phyloP scores from a whole-genome alignment of 2,329 filamentous ascomycete genomes.

The Talaromyces funiculosus region DNA sequence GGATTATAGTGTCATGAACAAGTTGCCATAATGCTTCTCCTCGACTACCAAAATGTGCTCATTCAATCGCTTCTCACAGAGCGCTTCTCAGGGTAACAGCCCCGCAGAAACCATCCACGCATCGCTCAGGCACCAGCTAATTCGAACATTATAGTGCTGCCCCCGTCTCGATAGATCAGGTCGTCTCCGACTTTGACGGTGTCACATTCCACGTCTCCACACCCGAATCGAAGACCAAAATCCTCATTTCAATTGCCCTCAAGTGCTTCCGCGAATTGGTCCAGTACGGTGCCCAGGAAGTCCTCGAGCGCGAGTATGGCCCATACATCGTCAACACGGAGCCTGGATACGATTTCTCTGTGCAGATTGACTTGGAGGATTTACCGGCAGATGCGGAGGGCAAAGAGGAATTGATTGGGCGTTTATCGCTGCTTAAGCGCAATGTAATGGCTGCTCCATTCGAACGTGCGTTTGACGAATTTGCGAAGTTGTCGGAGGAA shows the following conservation, averaged over 20 bases:
- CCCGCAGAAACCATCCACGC: slow-evolving; percentile 20
- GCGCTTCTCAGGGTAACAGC: slow-evolving; percentile 73
- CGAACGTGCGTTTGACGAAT: slow-evolving; percentile 92
- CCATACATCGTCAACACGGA: slow-evolving; percentile 83
- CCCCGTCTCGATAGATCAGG: slow-evolving; percentile 89
- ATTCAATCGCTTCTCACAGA: slow-evolving; percentile 95
- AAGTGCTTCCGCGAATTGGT: slow-evolving; percentile 92
- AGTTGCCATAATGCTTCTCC: slow-evolving; percentile 64
- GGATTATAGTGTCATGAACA: slow-evolving; percentile 15
- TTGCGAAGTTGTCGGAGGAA: slow-evolving; percentile 78
- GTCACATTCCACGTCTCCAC: slow-evolving; percentile 98
- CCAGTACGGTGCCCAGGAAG: slow-evolving; percentile 83
- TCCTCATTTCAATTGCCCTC: slow-evolving; percentile 89
- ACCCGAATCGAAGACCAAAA: slow-evolving; percentile 86
- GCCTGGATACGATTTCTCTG: slow-evolving; percentile 91
- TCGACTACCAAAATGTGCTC: slow-evolving; percentile 98
- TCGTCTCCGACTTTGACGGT: slow-evolving; percentile 97
- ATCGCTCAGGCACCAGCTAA: slow-evolving; percentile 32
- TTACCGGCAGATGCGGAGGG: slow-evolving; percentile 80
- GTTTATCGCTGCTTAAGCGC: slow-evolving; percentile 88
- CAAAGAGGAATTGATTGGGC: slow-evolving; percentile 76
- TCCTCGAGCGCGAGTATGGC: slow-evolving; percentile 92
- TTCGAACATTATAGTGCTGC: slow-evolving; percentile 57
- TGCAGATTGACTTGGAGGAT: slow-evolving; percentile 80
- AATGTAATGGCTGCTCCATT: slow-evolving; percentile 99